phyloP scores from a whole-genome alignment of 2,329 filamentous ascomycete genomes.

The Ophiostoma triangulosporum region DNA sequence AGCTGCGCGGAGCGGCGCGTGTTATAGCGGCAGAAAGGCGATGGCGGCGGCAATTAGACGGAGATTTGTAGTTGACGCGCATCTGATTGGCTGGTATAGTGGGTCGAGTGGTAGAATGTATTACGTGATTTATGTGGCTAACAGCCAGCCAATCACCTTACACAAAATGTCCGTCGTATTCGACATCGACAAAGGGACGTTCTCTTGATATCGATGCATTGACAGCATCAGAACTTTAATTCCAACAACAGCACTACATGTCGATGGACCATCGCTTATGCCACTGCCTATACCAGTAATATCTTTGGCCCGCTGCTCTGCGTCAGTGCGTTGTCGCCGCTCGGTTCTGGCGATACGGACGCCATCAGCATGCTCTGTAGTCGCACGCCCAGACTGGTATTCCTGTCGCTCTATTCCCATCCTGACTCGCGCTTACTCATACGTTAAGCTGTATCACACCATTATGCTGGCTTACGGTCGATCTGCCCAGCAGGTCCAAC shows the following conservation, averaged over 20 bases:
- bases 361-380: neutral
- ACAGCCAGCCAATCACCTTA: neutral
- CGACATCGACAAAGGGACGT: neutral
- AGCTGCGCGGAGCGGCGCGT: neutral
- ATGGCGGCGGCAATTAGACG: constrained; percentile 4
- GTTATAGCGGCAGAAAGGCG: constrained; percentile 13
- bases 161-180: neutral
- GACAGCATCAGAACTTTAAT: too few relatives aligned
- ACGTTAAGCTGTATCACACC: too few relatives aligned
- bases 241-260: neutral
- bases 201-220: neutral
- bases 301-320: neutral
- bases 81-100: neutral
- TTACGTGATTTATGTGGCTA: neutral
- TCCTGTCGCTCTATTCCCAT: too few relatives aligned
- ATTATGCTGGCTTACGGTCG: too few relatives aligned
- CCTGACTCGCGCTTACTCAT: too few relatives aligned
- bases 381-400: too few relatives aligned
- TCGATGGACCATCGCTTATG: neutral
- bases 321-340: neutral
- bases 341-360: neutral
- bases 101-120: neutral
- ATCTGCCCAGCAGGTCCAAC: too few relatives aligned
- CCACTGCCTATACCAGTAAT: neutral
- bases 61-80: neutral